A percentile compares a stretch with the other conserved stretches of the same genome.
Evolutionary conservation across 2,329 filamentous ascomycete species (phyloP).

Genomic region (Diaporthe amygdali): DNA sequence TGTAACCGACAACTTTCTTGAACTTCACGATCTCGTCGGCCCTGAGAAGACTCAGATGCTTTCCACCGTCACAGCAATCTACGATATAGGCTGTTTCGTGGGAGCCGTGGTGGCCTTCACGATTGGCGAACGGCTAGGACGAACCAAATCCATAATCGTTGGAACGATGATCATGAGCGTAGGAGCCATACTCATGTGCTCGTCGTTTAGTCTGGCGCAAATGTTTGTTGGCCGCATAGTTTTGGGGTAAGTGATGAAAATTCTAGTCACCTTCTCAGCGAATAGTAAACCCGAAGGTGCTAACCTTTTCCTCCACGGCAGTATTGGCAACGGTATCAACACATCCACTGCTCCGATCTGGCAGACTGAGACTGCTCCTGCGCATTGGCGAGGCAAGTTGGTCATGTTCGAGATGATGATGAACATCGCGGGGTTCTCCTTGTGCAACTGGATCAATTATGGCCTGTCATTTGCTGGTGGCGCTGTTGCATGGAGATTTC

Average conservation of each 20-base stretch:
- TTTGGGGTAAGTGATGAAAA: too few species aligned
- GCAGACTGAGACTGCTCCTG: constrained; percentile 43
- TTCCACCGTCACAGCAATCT: background rate
- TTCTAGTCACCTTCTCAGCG: too few species aligned
- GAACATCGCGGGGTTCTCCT: constrained; percentile 39
- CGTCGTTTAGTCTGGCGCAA: constrained; percentile 24
- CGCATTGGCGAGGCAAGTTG: constrained; percentile 37
- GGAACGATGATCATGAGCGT: background rate
- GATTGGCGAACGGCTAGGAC: background rate
- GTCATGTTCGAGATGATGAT: constrained; percentile 38
- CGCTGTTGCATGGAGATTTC: constrained; percentile 46
- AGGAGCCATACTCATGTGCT: constrained; percentile 23
- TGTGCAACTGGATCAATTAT: constrained; percentile 46
- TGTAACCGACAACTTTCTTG: too few species aligned
- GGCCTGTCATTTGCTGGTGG: constrained; percentile 43
- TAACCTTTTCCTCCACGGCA: too few species aligned
- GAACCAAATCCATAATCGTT: background rate
- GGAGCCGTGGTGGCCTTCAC: constrained; percentile 34
- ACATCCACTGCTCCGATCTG: constrained; percentile 44
- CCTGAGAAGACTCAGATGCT: too few species aligned
- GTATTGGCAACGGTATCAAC: constrained; percentile 52
- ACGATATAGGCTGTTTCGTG: constrained; percentile 13
- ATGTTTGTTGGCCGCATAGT: constrained; percentile 37
- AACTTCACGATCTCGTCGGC: too few species aligned
- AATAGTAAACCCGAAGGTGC: too few species aligned